Evolutionary conservation across 768 basidiomycete genomes (phyloP), one percentile per base, ranked within the genome.

Genomic region (Mycena crocata): DNA sequence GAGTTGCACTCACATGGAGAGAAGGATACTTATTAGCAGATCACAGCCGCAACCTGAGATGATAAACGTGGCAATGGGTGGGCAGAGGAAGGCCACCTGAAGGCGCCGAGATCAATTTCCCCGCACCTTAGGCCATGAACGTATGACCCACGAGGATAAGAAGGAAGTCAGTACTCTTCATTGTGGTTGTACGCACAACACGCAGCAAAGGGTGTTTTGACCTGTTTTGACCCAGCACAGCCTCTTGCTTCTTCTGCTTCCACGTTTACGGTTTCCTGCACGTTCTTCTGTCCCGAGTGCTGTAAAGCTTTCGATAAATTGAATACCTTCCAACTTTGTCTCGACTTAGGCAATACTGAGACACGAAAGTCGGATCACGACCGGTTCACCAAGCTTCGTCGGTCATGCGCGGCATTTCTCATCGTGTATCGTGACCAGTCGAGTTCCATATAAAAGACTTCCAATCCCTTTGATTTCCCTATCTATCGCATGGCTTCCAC

Each of bases 21-120:
- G 73, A 58, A 77, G 74, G 58, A 90, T 83, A 71, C 85, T 89
- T 75, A 90, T 88, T 67, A 89, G 75, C 48, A 90, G 75, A 75
- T 89, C 89, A 62, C 86, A 87, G 51, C 85, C 83, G 72, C 89
- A 90, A n/a, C 88, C 88, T 0, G 85, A 80, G 60, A 89, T 72
- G 73, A 89, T 84, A 6, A 78, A 82, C 0, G 83, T 87, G 0
- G 88, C 85, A 1, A 87, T 87, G 5, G 87, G 86, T 17, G 88
- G 87, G 71, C 87, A 87, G 32, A 88, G 62, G 67, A 87, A 84
- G 7, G 87, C 82, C 37, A 87, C 82, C 87, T 88, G 64, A 10
- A 17, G 44, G 26, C n/a, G 42, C 37, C 32, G 30, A 62, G 40
- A 2, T 31, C 17, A 39, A 21, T 9, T 26, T 45, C 23, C 28